These are phyloP conservation scores for Phytophthora cactorum DNA, from an alignment of 352 stramenopile genomes.

Conservation along the genomic window DNA sequence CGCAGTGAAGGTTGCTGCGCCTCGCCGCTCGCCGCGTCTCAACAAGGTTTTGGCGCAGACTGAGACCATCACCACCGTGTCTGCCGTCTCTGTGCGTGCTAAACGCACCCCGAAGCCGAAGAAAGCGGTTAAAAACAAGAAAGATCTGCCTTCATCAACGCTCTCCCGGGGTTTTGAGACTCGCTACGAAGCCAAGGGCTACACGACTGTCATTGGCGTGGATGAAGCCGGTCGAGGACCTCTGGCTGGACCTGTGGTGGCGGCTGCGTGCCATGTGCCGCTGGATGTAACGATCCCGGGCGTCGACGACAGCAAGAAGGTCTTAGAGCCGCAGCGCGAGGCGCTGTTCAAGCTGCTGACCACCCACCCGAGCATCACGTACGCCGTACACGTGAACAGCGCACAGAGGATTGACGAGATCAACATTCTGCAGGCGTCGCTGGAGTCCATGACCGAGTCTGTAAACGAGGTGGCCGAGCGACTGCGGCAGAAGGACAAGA, in stretches of 20 bases:
- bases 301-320: slow-evolving; percentile 96
- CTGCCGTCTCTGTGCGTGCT: background rate
- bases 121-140: slow-evolving; percentile 15
- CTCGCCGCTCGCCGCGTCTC: slow-evolving; percentile 37
- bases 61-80: background rate
- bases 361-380: slow-evolving; percentile 79
- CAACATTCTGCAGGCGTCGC: slow-evolving; percentile 98
- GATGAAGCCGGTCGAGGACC: slow-evolving; percentile 97
- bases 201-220: slow-evolving; percentile 90
- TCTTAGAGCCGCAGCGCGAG: slow-evolving; percentile 95
- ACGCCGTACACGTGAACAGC: slow-evolving; percentile 83
- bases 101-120: slow-evolving; percentile 24
- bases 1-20: slow-evolving; percentile 26
- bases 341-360: slow-evolving; percentile 90
- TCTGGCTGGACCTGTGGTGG: slow-evolving; percentile 92
- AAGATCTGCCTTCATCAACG: slow-evolving; percentile 28
- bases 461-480: slow-evolving; percentile 63
- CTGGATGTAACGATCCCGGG: slow-evolving; percentile 84
- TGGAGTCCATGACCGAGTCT: slow-evolving; percentile 95
- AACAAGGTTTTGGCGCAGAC: background rate
- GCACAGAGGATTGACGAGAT: slow-evolving; percentile 96
- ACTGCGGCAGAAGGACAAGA: slow-evolving; percentile 39
- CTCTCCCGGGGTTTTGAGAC: slow-evolving; percentile 64
- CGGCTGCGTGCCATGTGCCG: slow-evolving; percentile 74
- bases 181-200: slow-evolving; percentile 57